phyloP scores from a whole-genome alignment of 805 yeast genomes.

The Starmerella stellata region DNA sequence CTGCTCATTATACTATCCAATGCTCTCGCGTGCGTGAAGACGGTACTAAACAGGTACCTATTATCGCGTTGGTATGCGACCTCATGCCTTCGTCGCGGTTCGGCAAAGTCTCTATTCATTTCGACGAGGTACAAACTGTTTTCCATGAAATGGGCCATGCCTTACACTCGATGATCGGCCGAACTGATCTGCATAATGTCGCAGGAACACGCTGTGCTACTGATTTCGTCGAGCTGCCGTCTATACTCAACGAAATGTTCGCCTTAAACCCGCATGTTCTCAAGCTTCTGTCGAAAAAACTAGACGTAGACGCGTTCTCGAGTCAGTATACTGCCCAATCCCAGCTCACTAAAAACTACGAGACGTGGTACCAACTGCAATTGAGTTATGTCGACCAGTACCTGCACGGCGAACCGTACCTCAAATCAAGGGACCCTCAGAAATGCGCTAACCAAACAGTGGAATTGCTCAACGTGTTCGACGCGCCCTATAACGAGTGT shows the following conservation, averaged over 20 bases:
- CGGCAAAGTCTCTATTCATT: conserved; percentile 35
- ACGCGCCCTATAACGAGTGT: background rate
- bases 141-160: conserved; percentile 99
- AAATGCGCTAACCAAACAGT: background rate
- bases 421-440: conserved; percentile 4
- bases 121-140: conserved; percentile 75
- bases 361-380: conserved; percentile 68
- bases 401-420: conserved; percentile 33
- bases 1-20: conserved; percentile 90
- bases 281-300: conserved; percentile 19
- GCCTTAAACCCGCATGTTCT: conserved; percentile 67
- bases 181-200: conserved; percentile 74
- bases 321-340: conserved; percentile 2
- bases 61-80: conserved; percentile 75
- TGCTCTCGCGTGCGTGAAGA: conserved; percentile 58
- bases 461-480: background rate
- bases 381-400: conserved; percentile 80
- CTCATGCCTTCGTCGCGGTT: conserved; percentile 30
- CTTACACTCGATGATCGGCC: conserved; percentile 90
- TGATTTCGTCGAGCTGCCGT: conserved; percentile 91
- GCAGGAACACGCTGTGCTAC: conserved; percentile 92
- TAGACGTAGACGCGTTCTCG: conserved; percentile 5
- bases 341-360: conserved; percentile 39
- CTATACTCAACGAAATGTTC: conserved; percentile 89
- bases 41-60: conserved; percentile 55